phyloP scores from a whole-genome alignment of 257 asterid genomes.

The Solanum piurae region DNA sequence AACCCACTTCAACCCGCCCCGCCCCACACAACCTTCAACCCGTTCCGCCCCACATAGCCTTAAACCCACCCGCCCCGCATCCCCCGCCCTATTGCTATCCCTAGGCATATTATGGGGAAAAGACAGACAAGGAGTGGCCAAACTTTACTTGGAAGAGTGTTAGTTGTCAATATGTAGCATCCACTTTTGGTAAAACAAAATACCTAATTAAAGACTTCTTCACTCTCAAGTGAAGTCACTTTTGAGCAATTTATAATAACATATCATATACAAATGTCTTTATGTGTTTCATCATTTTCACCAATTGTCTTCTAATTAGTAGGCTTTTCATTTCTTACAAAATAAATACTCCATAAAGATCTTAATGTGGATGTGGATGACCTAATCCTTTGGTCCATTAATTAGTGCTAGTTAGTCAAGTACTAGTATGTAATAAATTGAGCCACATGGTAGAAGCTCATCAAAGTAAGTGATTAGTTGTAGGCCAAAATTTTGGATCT shows the following conservation, averaged over 20 bases:
- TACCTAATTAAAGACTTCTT: not conserved
- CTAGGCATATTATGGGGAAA: not conserved
- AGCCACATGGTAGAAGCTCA: not conserved
- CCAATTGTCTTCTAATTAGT: not conserved
- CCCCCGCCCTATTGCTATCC: too few species aligned
- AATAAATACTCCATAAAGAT: not conserved
- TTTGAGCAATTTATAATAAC: not conserved
- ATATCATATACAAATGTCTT: not conserved
- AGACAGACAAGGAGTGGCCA: conserved; percentile 1
- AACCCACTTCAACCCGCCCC: too few species aligned
- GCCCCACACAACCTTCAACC: too few species aligned
- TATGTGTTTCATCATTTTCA: not conserved
- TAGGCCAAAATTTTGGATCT: not conserved
- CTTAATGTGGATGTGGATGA: not conserved
- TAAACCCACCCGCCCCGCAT: too few species aligned
- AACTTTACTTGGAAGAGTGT: not conserved
- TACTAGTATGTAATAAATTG: not conserved
- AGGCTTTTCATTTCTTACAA: not conserved
- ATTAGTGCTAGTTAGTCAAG: not conserved
- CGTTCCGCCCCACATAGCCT: too few species aligned
- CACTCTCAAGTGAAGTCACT: conserved; percentile 3
- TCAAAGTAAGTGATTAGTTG: not conserved
- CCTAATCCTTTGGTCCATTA: conserved; percentile 1
- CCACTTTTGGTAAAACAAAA: not conserved
- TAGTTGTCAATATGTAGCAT: not conserved